These are phyloP conservation scores for Aureobasidium lini DNA, from an alignment of 2,329 filamentous ascomycete genomes.

Conservation along the genomic window DNA sequence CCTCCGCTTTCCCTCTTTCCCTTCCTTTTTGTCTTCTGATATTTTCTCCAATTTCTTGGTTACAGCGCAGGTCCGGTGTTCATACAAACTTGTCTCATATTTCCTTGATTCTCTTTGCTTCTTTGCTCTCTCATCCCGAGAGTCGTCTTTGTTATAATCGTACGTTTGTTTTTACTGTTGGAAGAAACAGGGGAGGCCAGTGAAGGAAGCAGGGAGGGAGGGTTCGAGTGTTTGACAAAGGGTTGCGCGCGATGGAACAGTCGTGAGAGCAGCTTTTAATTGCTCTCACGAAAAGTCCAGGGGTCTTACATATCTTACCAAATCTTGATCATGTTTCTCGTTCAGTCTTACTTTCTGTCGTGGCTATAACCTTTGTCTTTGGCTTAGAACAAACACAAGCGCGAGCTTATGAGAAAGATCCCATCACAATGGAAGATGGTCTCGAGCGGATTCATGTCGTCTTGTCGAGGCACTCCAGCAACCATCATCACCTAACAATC, in stretches of 20 bases:
- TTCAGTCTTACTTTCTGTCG: no score
- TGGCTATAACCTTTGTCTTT: no score
- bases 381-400: no score
- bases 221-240: not conserved
- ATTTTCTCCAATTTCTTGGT: not conserved
- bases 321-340: not conserved
- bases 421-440: no score
- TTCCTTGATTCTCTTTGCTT: not conserved
- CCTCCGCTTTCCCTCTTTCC: not conserved
- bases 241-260: not conserved
- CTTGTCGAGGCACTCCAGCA: no score
- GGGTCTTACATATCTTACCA: not conserved
- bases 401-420: no score
- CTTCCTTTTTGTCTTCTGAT: not conserved
- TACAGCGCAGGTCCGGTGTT: slow-evolving; percentile 4
- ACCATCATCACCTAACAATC: no score
- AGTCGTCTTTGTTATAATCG: not conserved
- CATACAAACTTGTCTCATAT: not conserved
- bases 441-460: no score
- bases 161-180: not conserved
- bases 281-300: not conserved
- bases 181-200: not conserved
- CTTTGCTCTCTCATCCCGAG: not conserved
- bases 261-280: not conserved
- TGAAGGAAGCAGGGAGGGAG: not conserved